Evolutionary conservation across 768 basidiomycete genomes (phyloP).

Genomic region (Amanita phalloides): DNA sequence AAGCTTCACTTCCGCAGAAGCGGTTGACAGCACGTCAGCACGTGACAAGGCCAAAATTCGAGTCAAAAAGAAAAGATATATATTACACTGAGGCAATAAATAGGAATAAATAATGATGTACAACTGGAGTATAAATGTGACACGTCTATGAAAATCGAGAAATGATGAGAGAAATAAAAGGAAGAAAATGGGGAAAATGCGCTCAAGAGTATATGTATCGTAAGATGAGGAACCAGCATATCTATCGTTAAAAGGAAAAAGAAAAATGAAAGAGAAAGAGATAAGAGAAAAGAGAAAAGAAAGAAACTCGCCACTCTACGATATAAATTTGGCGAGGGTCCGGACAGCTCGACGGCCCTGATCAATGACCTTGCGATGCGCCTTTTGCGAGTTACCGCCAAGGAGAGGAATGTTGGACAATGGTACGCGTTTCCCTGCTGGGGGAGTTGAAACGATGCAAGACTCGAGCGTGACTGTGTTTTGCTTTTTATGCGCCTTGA

Average conservation of each 20-base stretch:
- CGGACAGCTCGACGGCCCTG: slow-evolving; percentile 1
- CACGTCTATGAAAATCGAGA: not conserved
- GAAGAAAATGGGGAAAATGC: not conserved
- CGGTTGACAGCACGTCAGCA: not conserved
- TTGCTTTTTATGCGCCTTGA: not conserved
- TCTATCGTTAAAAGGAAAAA: not conserved
- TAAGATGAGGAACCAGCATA: no score
- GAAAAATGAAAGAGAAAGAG: not conserved
- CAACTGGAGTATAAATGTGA: not conserved
- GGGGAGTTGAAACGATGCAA: not conserved
- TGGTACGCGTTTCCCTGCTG: not conserved
- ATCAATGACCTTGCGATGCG: not conserved
- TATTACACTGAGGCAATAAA: not conserved
- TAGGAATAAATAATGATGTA: not conserved
- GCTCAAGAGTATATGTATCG: not conserved
- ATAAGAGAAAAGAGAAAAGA: not conserved
- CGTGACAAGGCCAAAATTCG: no score
- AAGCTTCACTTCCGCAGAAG: no score
- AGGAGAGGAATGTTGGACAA: not conserved
- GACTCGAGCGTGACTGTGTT: not conserved
- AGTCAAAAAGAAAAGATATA: not conserved
- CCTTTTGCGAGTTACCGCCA: not conserved
- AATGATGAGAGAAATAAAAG: not conserved
- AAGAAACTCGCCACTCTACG: not conserved
- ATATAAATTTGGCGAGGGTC: not conserved